Evolutionary conservation across 257 asterid genomes (phyloP).

Genomic region (Solanum medicagineum): DNA sequence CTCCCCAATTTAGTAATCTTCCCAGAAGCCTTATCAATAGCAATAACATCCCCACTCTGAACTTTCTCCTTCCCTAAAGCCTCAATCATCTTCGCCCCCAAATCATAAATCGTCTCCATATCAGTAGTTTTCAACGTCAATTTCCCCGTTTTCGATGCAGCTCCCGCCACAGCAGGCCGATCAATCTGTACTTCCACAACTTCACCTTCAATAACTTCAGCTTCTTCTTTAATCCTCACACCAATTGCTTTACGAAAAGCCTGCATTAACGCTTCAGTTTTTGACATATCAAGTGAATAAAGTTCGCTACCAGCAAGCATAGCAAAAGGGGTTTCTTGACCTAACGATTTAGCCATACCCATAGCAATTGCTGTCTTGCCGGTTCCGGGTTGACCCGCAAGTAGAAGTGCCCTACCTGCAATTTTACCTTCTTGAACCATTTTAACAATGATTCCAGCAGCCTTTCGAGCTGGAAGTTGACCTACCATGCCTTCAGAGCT

Average conservation of each 20-base stretch:
- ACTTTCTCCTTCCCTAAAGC: slow-evolving; percentile 85
- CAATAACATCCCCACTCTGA: slow-evolving; percentile 91
- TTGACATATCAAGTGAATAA: slow-evolving; percentile 84
- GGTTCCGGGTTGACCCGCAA: slow-evolving; percentile 80
- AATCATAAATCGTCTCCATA: slow-evolving; percentile 80
- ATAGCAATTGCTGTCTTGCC: slow-evolving; percentile 85
- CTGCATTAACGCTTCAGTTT: slow-evolving; percentile 86
- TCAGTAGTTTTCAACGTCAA: slow-evolving; percentile 78
- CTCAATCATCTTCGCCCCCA: slow-evolving; percentile 89
- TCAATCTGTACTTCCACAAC: slow-evolving; percentile 76
- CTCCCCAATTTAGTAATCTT: slow-evolving; percentile 81
- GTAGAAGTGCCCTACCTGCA: slow-evolving; percentile 71
- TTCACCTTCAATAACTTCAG: slow-evolving; percentile 87
- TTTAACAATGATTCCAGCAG: slow-evolving; percentile 69
- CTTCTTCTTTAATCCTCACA: slow-evolving; percentile 77
- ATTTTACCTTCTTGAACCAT: slow-evolving; percentile 82
- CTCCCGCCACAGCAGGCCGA: slow-evolving; percentile 71
- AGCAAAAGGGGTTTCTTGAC: slow-evolving; percentile 83
- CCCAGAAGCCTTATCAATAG: slow-evolving; percentile 86
- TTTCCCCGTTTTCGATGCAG: slow-evolving; percentile 78
- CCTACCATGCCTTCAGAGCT: slow-evolving; percentile 92
- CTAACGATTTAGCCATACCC: slow-evolving; percentile 90
- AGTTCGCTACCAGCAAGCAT: slow-evolving; percentile 90
- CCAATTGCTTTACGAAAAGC: slow-evolving; percentile 83
- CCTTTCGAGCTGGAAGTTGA: slow-evolving; percentile 64